These are phyloP conservation scores for Dentipellis sp. DNA, from an alignment of 768 basidiomycete genomes.

Conservation along the genomic window DNA sequence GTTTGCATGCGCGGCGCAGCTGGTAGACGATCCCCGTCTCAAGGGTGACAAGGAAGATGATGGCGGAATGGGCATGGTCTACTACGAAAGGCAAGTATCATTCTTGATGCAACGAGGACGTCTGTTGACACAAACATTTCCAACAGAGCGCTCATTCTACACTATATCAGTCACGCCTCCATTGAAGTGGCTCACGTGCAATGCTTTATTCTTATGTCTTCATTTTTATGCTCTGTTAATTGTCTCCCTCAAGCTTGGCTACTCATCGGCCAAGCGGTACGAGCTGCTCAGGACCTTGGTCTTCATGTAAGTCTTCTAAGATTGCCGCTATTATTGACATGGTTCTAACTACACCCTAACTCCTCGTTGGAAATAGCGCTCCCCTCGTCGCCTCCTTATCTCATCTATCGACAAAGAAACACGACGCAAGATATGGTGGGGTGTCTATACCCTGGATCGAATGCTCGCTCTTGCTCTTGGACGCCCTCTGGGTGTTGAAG, in stretches of 20 bases:
- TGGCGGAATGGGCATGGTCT: slow-evolving; percentile 84
- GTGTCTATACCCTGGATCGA: slow-evolving; percentile 81
- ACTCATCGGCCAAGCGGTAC: slow-evolving; percentile 82
- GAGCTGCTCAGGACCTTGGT: slow-evolving; percentile 85
- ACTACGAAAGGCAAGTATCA: slow-evolving; percentile 67
- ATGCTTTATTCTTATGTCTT: slow-evolving; percentile 81
- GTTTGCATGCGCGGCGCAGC: slow-evolving; percentile 79
- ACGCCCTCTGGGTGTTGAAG: slow-evolving; percentile 81
- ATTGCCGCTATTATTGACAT: slow-evolving; percentile 12
- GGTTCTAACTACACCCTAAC: too few relatives aligned
- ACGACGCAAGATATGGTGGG: slow-evolving; percentile 90
- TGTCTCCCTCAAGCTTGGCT: slow-evolving; percentile 94
- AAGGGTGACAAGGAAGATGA: slow-evolving; percentile 53
- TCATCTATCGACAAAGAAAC: slow-evolving; percentile 80
- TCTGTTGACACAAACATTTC: too few relatives aligned
- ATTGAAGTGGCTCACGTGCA: slow-evolving; percentile 84
- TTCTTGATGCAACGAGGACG: background rate
- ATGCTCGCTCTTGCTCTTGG: slow-evolving; percentile 90
- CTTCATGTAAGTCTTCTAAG: slow-evolving; percentile 60
- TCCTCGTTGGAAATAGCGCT: slow-evolving; percentile 44
- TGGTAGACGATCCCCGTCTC: slow-evolving; percentile 67
- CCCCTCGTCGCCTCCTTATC: slow-evolving; percentile 64
- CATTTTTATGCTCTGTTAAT: slow-evolving; percentile 87
- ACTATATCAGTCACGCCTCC: slow-evolving; percentile 86
- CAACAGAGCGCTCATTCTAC: slow-evolving; percentile 73